These are phyloP conservation scores for Penicillium sp. DNA, from an alignment of 2,329 filamentous ascomycete genomes.

Conservation along the genomic window DNA sequence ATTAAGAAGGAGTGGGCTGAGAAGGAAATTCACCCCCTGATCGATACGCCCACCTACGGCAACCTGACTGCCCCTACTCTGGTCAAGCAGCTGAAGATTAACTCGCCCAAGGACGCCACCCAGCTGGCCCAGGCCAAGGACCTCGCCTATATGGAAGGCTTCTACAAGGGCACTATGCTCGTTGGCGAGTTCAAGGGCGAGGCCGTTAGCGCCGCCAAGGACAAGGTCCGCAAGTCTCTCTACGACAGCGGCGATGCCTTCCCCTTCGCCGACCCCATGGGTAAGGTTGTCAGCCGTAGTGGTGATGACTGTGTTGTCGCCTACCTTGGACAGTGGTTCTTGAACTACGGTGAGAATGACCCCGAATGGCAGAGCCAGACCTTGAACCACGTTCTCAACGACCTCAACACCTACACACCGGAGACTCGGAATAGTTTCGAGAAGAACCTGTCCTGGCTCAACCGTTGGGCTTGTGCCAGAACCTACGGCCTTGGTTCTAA, in stretches of 20 bases:
- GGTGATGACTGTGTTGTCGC: conserved; percentile 91
- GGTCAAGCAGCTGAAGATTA: conserved; percentile 91
- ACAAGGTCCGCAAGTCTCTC: conserved; percentile 72
- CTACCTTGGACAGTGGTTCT: conserved; percentile 93
- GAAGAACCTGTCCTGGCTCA: conserved; percentile 83
- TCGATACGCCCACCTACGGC: conserved; percentile 80
- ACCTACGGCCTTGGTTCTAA: conserved; percentile 90
- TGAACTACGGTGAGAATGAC: conserved; percentile 88
- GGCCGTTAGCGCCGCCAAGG: conserved; percentile 79
- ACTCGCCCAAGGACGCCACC: conserved; percentile 89
- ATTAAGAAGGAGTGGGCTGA: conserved; percentile 97
- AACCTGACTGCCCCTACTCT: conserved; percentile 77
- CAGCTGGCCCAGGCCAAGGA: conserved; percentile 93
- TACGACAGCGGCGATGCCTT: conserved; percentile 76
- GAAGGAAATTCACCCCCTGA: conserved; percentile 81
- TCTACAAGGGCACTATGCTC: conserved; percentile 89
- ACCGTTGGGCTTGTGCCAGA: conserved; percentile 90
- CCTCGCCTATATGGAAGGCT: conserved; percentile 92
- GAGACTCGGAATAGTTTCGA: conserved; percentile 77
- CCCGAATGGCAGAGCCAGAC: conserved; percentile 72
- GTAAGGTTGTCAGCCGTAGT: conserved; percentile 79
- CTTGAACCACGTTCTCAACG: conserved; percentile 65
- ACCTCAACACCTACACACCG: conserved; percentile 71
- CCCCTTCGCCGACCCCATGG: conserved; percentile 88
- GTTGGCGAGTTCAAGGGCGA: conserved; percentile 83